Conservation (phyloP, 177 flowering plant species). For the Vitis hybrid region DNA sequence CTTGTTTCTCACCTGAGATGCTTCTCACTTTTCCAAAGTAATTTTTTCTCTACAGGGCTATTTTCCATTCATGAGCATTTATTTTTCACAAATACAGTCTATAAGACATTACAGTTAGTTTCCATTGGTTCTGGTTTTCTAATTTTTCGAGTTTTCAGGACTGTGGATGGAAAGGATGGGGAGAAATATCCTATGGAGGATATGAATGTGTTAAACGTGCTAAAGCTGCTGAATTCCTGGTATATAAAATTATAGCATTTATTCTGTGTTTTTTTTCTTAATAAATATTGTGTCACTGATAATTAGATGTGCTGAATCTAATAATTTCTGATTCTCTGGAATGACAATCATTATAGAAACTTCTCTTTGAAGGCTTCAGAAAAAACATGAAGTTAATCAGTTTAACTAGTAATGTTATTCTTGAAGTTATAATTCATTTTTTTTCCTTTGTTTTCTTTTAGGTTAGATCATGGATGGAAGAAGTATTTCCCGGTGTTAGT, state of each 20-base stretch:
- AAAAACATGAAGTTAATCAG: too few species aligned
- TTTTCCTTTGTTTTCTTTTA: conserved; percentile 20
- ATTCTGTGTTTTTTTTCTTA: background rate
- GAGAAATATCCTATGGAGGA: conserved; percentile 97
- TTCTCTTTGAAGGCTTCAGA: background rate
- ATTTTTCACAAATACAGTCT: background rate
- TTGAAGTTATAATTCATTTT: background rate
- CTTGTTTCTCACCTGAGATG: too few species aligned
- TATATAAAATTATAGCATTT: conserved; percentile 17
- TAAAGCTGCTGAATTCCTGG: conserved; percentile 86
- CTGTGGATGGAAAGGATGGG: conserved; percentile 98
- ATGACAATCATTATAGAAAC: background rate
- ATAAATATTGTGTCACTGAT: background rate
- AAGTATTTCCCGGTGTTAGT: conserved; percentile 55
- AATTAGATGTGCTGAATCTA: background rate
- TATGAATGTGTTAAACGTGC: conserved; percentile 71
- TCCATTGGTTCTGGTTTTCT: conserved; percentile 4
- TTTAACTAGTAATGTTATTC: background rate
- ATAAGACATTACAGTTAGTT: background rate
- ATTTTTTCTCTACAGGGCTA: too few species aligned
- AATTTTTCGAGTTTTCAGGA: conserved; percentile 44
- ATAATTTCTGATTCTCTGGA: background rate
- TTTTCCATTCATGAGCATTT: background rate
- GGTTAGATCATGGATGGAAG: conserved; percentile 96
- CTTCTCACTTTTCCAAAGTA: too few species aligned